Evolutionary conservation across 768 basidiomycete species (phyloP).

Genomic region (Gloeostereum incarnatum): DNA sequence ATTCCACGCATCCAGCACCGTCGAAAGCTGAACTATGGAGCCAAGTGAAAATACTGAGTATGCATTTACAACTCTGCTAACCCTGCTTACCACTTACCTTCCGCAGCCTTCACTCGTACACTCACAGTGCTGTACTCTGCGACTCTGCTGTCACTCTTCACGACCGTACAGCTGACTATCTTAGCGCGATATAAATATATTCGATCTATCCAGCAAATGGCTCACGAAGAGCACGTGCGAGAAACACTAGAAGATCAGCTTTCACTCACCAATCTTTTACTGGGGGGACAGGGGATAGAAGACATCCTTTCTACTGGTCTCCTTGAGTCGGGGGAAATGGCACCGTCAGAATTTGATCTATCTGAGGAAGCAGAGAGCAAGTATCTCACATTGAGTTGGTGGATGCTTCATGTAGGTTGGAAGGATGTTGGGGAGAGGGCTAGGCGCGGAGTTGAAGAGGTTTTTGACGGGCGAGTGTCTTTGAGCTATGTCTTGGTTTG

Average conservation of each 20-base stretch:
- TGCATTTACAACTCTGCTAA: conserved; percentile 12
- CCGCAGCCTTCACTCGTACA: conserved; percentile 75
- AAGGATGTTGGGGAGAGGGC: conserved; percentile 72
- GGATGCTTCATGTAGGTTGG: conserved; percentile 91
- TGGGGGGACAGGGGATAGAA: conserved; percentile 11
- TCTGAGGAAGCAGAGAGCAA: conserved; percentile 65
- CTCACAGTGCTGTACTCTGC: conserved; percentile 82
- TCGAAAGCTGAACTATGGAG: conserved; percentile 87
- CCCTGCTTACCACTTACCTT: conserved; percentile 4
- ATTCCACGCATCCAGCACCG: conserved; percentile 11
- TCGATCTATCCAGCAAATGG: conserved; percentile 50
- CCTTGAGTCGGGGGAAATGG: conserved; percentile 10
- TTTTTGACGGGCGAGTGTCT: conserved; percentile 67
- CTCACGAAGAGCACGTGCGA: conserved; percentile 46
- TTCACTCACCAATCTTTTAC: conserved; percentile 26
- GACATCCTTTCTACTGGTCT: neutral
- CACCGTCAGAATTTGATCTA: conserved; percentile 27
- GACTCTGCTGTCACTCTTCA: conserved; percentile 80
- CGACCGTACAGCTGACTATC: conserved; percentile 76
- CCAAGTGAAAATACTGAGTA: conserved; percentile 84
- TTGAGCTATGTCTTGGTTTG: neutral
- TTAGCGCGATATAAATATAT: conserved; percentile 80
- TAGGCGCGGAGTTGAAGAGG: conserved; percentile 65
- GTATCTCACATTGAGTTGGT: conserved; percentile 87
- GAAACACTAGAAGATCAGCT: conserved; percentile 33